Conservation (phyloP, 1,284 basidiomycete species). For the Mycosarcoma mackinlayi region DNA sequence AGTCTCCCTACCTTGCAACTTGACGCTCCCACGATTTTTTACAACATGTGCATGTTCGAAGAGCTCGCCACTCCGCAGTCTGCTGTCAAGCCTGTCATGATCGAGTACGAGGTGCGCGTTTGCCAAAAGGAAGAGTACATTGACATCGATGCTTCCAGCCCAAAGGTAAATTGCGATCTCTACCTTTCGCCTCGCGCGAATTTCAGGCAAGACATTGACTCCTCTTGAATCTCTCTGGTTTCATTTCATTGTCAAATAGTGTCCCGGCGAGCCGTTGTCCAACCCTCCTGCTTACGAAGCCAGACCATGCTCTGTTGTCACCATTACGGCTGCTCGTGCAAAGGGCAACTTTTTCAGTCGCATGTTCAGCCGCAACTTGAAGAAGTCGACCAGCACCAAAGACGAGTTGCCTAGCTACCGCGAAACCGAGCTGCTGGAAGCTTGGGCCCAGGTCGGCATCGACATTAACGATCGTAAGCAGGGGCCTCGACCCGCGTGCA, state of each 20-base stretch:
- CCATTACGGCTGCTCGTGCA: background rate
- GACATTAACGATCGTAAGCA: conserved; percentile 42
- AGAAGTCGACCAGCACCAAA: background rate
- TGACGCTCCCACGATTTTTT: background rate
- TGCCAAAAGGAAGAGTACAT: conserved; percentile 14
- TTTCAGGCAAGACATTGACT: no score
- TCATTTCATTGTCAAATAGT: no score
- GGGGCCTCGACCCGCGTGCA: conserved; percentile 40
- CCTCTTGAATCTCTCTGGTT: no score
- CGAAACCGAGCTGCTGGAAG: conserved; percentile 26
- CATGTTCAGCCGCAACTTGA: conserved; percentile 27
- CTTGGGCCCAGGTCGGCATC: conserved; percentile 45
- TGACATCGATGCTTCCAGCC: conserved; percentile 5
- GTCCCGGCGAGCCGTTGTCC: conserved; percentile 5
- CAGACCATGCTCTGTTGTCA: background rate
- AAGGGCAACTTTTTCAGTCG: conserved; percentile 28
- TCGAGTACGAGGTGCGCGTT: conserved; percentile 20
- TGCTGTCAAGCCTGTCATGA: conserved; percentile 4
- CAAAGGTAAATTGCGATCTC: conserved; percentile 9
- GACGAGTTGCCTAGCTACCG: conserved; percentile 35
- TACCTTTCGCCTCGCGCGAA: no score
- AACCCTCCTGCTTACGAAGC: conserved; percentile 27
- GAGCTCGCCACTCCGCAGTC: conserved; percentile 6
- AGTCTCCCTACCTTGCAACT: background rate
- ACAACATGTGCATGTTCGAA: conserved; percentile 34